A percentile compares a stretch with the other conserved stretches of the same genome.
phyloP scores from a whole-genome alignment of 805 yeast genomes.

The Suhomyces xylopsoci region DNA sequence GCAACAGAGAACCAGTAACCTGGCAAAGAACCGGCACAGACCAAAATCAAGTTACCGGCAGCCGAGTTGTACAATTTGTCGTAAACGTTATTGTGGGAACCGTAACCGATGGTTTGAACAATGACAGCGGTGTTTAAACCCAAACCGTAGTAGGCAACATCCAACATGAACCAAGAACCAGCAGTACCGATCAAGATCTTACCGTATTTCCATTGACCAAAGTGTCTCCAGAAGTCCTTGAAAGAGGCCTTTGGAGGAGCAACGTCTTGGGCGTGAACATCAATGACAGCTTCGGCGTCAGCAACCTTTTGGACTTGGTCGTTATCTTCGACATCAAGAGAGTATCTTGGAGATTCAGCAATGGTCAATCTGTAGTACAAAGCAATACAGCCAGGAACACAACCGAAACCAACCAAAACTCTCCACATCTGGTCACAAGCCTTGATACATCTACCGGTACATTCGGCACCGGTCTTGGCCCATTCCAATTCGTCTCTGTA shows the following conservation, averaged over 20 bases:
- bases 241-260: conserved; percentile 80
- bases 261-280: conserved; percentile 33
- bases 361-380: conserved; percentile 89
- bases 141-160: conserved; percentile 88
- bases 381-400: conserved; percentile 83
- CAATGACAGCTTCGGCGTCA: conserved; percentile 44
- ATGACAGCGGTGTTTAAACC: conserved; percentile 79
- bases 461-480: conserved; percentile 55
- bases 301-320: conserved; percentile 54
- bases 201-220: conserved; percentile 82
- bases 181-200: conserved; percentile 86
- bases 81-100: conserved; percentile 69
- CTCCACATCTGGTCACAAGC: conserved; percentile 97
- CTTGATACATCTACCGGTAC: conserved; percentile 63
- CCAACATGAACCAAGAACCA: conserved; percentile 86
- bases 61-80: conserved; percentile 67
- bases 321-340: conserved; percentile 69
- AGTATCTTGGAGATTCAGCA: conserved; percentile 92
- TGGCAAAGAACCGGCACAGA: conserved; percentile 93
- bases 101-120: conserved; percentile 80
- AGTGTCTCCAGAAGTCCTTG: conserved; percentile 68
- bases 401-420: conserved; percentile 82
- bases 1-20: conserved; percentile 89
- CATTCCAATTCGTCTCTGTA: conserved; percentile 57
- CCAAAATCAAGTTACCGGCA: conserved; percentile 88